Evolutionary conservation across 2,329 filamentous ascomycete species (phyloP).

Genomic region (Aspergillus sp.): DNA sequence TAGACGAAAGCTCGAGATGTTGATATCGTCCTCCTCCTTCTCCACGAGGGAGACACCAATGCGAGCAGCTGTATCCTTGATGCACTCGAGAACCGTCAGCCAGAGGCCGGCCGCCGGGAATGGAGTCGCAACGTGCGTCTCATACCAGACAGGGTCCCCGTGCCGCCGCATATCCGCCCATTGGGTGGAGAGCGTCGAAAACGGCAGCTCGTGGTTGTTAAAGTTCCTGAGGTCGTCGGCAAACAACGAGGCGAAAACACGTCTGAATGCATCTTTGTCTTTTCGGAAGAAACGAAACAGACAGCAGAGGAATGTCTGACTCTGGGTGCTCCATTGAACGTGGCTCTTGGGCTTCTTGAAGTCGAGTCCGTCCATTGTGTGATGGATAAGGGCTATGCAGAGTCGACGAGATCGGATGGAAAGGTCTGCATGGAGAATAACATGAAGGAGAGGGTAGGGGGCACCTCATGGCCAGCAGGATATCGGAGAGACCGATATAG

Average conservation of each 20-base stretch:
- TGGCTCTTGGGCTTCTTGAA: conserved; percentile 1
- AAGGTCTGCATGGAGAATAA: too few species aligned
- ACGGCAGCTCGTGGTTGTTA: background rate
- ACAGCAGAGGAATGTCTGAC: conserved; percentile 18
- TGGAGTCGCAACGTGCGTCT: conserved; percentile 13
- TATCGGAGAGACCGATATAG: too few species aligned
- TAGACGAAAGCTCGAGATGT: conserved; percentile 3
- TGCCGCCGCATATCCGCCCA: conserved; percentile 13
- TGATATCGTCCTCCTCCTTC: conserved; percentile 8
- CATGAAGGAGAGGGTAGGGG: too few species aligned
- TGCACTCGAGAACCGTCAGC: conserved; percentile 8
- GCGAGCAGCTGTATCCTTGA: conserved; percentile 5
- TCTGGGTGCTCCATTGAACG: conserved; percentile 11
- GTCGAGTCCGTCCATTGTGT: background rate
- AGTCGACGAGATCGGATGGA: too few species aligned
- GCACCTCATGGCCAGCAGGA: too few species aligned
- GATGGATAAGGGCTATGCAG: too few species aligned
- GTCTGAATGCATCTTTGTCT: background rate
- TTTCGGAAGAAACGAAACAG: conserved; percentile 17
- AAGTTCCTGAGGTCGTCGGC: background rate
- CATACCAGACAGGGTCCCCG: conserved; percentile 13
- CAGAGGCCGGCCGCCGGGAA: conserved; percentile 12
- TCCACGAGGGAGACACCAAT: conserved; percentile 3
- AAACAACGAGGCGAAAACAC: background rate
- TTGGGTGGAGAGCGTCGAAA: conserved; percentile 11